Conservation (phyloP, 306 rosid genomes). For the Trichosanthes truncata region DNA sequence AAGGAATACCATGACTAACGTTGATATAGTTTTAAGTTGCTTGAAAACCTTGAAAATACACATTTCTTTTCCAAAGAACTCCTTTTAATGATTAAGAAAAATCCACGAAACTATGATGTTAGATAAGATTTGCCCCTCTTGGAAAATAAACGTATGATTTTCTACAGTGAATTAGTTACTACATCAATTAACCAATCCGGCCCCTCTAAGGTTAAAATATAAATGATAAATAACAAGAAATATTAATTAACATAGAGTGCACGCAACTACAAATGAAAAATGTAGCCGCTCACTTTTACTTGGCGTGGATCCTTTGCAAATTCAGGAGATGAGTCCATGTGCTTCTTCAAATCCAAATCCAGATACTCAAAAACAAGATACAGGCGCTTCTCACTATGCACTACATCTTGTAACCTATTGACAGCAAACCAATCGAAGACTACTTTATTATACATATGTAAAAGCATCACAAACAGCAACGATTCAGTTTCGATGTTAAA, state of each 20-base stretch:
- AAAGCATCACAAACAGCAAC: background rate
- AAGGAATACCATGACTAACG: background rate
- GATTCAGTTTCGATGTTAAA: background rate
- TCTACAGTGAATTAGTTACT: background rate
- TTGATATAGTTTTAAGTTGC: background rate
- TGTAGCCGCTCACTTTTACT: constrained; percentile 49
- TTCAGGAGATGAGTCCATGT: constrained; percentile 95
- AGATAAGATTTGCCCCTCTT: background rate
- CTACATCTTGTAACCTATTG: constrained; percentile 84
- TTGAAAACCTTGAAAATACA: background rate
- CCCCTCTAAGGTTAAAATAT: background rate
- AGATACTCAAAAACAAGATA: constrained; percentile 93
- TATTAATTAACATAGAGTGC: background rate
- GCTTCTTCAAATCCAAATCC: constrained; percentile 96
- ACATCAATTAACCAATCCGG: background rate
- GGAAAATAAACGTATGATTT: background rate
- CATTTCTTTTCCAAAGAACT: background rate
- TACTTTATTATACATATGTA: background rate
- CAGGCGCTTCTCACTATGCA: constrained; percentile 85
- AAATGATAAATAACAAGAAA: background rate
- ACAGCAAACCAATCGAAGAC: constrained; percentile 20
- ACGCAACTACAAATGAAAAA: constrained; percentile 2
- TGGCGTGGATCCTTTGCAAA: constrained; percentile 76
- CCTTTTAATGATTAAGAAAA: background rate
- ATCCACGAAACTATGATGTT: background rate